These are phyloP conservation scores for Talaromyces sp. DNA, from an alignment of 2,329 filamentous ascomycete species.

Conservation along the genomic window DNA sequence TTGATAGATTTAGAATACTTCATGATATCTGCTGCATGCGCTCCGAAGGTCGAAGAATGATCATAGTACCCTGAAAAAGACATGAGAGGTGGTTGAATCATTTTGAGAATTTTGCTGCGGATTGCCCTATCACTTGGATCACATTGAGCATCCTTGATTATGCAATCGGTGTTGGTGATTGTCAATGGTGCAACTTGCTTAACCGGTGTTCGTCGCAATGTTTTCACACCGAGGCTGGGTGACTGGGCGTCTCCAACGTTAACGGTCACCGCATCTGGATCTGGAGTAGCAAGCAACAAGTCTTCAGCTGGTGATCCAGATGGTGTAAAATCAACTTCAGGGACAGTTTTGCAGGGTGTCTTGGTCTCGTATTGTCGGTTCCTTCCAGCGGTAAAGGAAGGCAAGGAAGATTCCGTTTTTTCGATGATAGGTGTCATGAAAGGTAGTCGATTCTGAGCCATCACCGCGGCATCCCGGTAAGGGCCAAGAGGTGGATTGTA, in stretches of 20 bases:
- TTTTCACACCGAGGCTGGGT: slow-evolving; percentile 37
- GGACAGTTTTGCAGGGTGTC: slow-evolving; percentile 63
- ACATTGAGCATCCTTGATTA: slow-evolving; percentile 77
- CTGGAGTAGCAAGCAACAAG: slow-evolving; percentile 63
- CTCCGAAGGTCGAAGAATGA: slow-evolving; percentile 58
- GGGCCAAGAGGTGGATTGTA: slow-evolving; percentile 73
- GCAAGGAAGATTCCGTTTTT: slow-evolving; percentile 80
- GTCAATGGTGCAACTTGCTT: slow-evolving; percentile 18
- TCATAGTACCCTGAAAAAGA: slow-evolving; percentile 78
- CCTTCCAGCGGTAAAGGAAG: slow-evolving; percentile 53
- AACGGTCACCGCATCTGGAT: slow-evolving; percentile 29
- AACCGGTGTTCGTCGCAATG: slow-evolving; percentile 24
- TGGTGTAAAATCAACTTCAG: slow-evolving; percentile 22
- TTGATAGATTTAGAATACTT: slow-evolving; percentile 69
- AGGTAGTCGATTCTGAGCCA: slow-evolving; percentile 84
- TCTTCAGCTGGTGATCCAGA: slow-evolving; percentile 37
- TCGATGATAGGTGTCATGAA: slow-evolving; percentile 99
- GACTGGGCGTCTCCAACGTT: slow-evolving; percentile 46
- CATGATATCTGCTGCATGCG: slow-evolving; percentile 69
- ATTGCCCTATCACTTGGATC: slow-evolving; percentile 81
- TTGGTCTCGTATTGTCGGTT: slow-evolving; percentile 61
- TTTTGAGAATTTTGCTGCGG: slow-evolving; percentile 67
- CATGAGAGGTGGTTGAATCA: slow-evolving; percentile 65
- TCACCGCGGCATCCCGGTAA: slow-evolving; percentile 72
- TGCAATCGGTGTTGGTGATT: slow-evolving; percentile 48